Evolutionary conservation across 2,329 filamentous ascomycete species (phyloP), one percentile per base, ranked within the genome.

Genomic region (Nemania sp.): DNA sequence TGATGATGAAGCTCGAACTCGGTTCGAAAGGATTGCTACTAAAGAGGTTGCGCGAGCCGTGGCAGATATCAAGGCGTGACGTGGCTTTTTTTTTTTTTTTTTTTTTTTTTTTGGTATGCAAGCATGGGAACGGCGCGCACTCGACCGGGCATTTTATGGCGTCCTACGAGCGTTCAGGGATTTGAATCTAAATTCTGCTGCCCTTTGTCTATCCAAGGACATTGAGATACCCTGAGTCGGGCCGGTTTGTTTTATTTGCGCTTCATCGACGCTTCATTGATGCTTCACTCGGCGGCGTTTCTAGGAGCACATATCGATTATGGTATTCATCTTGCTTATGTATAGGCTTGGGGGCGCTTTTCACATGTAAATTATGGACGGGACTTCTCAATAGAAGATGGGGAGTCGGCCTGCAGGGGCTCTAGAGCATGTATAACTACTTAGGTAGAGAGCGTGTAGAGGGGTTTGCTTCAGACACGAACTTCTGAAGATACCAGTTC

Each of bases 1-100:
- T 32, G 85, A 90, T 69, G 83, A 89, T 20, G 84, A 86, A 29
- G 85, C 86, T 57, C 84, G 87, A 59, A 84, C 84, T 65, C 83
- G 83, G 49, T 92, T 92, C 83, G 90, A 96, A 77, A 86, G 83
- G 67, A 83, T 91, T 69, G 93, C 92, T 13, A 85, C 81, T 17
- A 84, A 87, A 46, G 92, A 97, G 77, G 94, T 97, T 3, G 85
- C 87, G 61, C 87, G 83, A 68, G 92, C 92, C 15, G 81, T 97
- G 54, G 81, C 83, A 54, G 81, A 82, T 64, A 75, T 88, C 65
- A 70, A 70, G 60, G 61, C 63, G 42, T 73, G 54, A 73, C 39
- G 18, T 59, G n/a, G 42, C 49, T 43, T 4, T 39, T 54, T 57
- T 60, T 64, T 62, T 57, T n/a, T 43, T 4, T 39, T 54, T 57